Evolutionary conservation across 257 asterid species (phyloP).

Genomic region (Thymus mandschuricus): DNA sequence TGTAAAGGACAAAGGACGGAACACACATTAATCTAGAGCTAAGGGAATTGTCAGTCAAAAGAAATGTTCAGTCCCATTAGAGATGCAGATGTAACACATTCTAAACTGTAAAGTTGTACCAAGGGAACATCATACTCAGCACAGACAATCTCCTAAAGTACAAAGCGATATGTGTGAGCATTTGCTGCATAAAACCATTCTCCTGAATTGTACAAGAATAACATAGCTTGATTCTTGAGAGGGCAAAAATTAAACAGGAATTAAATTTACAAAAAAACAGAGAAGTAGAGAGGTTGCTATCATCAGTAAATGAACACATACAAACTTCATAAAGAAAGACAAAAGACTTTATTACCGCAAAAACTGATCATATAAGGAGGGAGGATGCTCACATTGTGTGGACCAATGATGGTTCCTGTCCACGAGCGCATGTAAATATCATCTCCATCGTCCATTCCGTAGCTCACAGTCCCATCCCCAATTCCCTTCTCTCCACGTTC

Average conservation of each 20-base stretch:
- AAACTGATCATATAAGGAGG: neutral
- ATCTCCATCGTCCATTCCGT: conserved; percentile 94
- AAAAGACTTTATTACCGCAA: too few species aligned
- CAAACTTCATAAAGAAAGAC: neutral
- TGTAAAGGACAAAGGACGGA: conserved; percentile 34
- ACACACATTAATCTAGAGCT: neutral
- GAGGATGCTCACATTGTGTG: conserved; percentile 61
- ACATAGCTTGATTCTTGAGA: too few species aligned
- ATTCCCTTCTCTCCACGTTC: conserved; percentile 95
- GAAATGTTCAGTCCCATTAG: conserved; percentile 1
- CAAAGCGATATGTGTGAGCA: neutral
- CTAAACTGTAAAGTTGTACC: conserved; percentile 3
- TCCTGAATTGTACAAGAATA: neutral
- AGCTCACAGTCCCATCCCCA: conserved; percentile 90
- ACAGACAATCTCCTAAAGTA: neutral
- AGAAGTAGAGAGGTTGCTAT: too few species aligned
- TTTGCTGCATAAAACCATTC: neutral
- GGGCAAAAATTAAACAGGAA: too few species aligned
- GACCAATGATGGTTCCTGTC: conserved; percentile 86
- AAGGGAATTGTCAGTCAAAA: neutral
- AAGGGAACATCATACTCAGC: neutral
- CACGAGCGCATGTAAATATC: conserved; percentile 85
- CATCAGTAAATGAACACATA: too few species aligned
- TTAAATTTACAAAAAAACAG: too few species aligned
- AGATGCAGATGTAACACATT: neutral